Conservation (phyloP, 805 yeast genomes). For the Maudiozyma pseudohumilis region DNA sequence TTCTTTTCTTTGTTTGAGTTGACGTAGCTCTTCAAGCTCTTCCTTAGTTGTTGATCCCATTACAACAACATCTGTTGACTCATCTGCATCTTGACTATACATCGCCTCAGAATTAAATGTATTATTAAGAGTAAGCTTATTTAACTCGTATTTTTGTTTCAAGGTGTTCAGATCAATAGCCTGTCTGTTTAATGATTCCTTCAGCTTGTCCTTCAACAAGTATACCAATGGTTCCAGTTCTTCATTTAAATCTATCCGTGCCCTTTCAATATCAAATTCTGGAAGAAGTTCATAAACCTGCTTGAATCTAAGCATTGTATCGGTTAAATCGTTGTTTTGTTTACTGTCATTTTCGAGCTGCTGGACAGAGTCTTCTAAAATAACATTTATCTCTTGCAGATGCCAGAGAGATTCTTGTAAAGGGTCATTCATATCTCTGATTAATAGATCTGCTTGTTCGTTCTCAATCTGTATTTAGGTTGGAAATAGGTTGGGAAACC, state of each 20-base stretch:
- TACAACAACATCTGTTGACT: conserved; percentile 21
- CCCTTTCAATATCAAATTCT: conserved; percentile 28
- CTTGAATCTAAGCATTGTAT: conserved; percentile 18
- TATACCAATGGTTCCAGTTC: conserved; percentile 26
- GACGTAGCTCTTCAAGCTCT: conserved; percentile 22
- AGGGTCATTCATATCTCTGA: conserved; percentile 23
- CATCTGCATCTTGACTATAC: conserved; percentile 1
- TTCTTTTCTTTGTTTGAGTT: conserved; percentile 18
- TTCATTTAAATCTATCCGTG: conserved; percentile 25
- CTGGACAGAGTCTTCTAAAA: conserved; percentile 17
- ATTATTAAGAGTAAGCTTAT: conserved; percentile 19
- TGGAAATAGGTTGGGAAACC: no score
- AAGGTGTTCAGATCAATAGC: conserved; percentile 23
- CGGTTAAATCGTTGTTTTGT: conserved; percentile 16
- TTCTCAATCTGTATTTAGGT: no score
- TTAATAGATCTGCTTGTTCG: no score
- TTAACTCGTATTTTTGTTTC: conserved; percentile 23
- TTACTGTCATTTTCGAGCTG: conserved; percentile 12
- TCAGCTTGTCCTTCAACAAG: conserved; percentile 20
- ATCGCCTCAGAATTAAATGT: conserved; percentile 6
- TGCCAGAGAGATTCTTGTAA: conserved; percentile 16
- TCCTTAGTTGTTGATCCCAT: conserved; percentile 27
- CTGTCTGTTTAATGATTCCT: conserved; percentile 18
- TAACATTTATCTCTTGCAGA: conserved; percentile 15
- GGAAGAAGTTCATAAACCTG: conserved; percentile 25